Percentiles rank a stretch among this genome's conserved stretches.
phyloP scores from a whole-genome alignment of 2,329 filamentous ascomycete genomes.

The Dichotomopilus funicola region DNA sequence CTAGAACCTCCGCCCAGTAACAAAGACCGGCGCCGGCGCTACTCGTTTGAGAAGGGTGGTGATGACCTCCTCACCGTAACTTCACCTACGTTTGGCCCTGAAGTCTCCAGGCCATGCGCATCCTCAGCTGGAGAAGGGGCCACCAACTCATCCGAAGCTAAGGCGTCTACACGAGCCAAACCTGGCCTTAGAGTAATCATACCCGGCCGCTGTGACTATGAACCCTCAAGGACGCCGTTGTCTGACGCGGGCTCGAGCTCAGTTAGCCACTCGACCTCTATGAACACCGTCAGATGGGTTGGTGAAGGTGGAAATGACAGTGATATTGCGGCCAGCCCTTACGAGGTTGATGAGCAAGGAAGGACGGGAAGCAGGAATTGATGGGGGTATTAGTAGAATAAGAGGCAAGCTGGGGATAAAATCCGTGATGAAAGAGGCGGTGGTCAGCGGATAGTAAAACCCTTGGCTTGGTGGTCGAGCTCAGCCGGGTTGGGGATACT shows the following conservation, averaged over 20 bases:
- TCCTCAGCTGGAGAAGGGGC: no score
- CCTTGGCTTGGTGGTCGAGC: no score
- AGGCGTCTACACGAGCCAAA: not conserved
- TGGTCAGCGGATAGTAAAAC: no score
- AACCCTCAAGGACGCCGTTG: not conserved
- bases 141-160: no score
- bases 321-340: not conserved
- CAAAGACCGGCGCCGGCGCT: not conserved
- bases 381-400: no score
- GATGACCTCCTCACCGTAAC: conserved; percentile 6
- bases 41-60: conserved; percentile 11
- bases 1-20: not conserved
- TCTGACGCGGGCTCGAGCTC: not conserved
- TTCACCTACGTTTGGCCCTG: not conserved
- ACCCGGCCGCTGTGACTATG: not conserved
- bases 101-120: not conserved
- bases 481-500: no score
- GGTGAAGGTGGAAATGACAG: not conserved
- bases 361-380: no score
- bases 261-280: not conserved
- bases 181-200: not conserved
- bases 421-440: no score
- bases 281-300: conserved; percentile 1
- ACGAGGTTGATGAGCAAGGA: no score
- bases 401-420: no score